Evolutionary conservation across 495 filamentous ascomycete genomes (phyloP), one percentile per base, ranked within the genome.

Genomic region (Podospora pseudopauciseta): DNA sequence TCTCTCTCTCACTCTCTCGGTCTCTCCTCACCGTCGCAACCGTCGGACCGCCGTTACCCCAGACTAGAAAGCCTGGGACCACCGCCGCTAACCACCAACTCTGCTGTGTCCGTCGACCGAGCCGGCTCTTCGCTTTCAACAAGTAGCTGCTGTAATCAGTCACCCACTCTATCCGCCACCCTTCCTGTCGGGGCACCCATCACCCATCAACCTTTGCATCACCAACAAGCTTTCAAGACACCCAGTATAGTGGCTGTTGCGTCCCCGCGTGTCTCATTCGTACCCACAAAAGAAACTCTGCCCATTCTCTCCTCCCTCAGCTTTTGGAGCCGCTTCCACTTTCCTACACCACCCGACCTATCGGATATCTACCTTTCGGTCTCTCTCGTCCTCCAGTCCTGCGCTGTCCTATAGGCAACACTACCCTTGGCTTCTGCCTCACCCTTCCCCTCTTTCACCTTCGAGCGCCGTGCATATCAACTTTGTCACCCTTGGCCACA

Each of bases 361-460:
- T 70, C 74, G 73, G 77, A 72, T 72, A 71, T 71, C 66, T 73
- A 72, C 79, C 77, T 72, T 70, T 32, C 30, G 30, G 30, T 32
- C 32, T 23, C 61, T 27, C 56, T 6, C 72, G 15, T 60, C 60
- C 39, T 65, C 65, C 65, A 64, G 39, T 49, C 39, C 39, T 18
- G 39, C 39, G 39, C 39, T 49, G 44, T 44, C 61, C 59, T 58
- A 64, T 60, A 74, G 69, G 72, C 74, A 71, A 61, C 69, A 68
- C 44, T 49, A 49, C 13, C 39, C 39, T 49, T 49, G 39, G 13
- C 39, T 49, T 49, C 39, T 49, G 53, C 68, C 55, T 58, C 55
- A 4, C 18, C 39, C 65, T 66, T 54, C 56, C 64, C 65, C 26
- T 20, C 64, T 64, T 26, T 20, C 62, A 65, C 61, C 55, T 49